Conservation (phyloP, 345 rosid genomes). For the Salix caprea region DNA sequence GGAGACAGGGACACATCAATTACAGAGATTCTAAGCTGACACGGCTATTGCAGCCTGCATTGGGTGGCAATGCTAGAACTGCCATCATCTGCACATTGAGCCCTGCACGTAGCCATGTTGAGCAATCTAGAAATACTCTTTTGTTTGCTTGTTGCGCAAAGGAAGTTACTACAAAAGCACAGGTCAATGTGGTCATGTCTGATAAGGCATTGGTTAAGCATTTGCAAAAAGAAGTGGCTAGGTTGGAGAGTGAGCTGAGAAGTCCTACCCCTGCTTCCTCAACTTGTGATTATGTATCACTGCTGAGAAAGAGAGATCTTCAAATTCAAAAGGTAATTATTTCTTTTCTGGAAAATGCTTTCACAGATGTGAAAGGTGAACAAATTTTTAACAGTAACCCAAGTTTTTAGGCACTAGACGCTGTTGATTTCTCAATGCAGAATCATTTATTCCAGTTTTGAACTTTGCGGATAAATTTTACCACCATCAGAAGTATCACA, state of each 20-base stretch:
- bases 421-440: background rate
- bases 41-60: constrained; percentile 84
- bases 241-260: constrained; percentile 86
- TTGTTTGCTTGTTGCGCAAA: constrained; percentile 96
- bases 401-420: background rate
- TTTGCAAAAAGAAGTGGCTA: constrained; percentile 82
- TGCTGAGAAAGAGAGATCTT: constrained; percentile 79
- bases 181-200: constrained; percentile 96
- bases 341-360: background rate
- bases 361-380: background rate
- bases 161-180: constrained; percentile 94
- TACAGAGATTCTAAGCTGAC: constrained; percentile 96
- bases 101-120: constrained; percentile 95
- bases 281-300: constrained; percentile 53
- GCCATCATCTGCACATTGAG: constrained; percentile 95
- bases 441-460: background rate
- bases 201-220: constrained; percentile 98
- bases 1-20: constrained; percentile 90
- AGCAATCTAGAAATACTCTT: constrained; percentile 96
- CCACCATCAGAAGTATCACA: background rate
- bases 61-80: constrained; percentile 97
- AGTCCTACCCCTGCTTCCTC: constrained; percentile 56
- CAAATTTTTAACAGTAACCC: background rate
- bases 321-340: constrained; percentile 77
- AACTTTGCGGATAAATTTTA: background rate